Evolutionary conservation across 371 early-diverging fungal genomes (phyloP).

Genomic region (Mortierella sp.): DNA sequence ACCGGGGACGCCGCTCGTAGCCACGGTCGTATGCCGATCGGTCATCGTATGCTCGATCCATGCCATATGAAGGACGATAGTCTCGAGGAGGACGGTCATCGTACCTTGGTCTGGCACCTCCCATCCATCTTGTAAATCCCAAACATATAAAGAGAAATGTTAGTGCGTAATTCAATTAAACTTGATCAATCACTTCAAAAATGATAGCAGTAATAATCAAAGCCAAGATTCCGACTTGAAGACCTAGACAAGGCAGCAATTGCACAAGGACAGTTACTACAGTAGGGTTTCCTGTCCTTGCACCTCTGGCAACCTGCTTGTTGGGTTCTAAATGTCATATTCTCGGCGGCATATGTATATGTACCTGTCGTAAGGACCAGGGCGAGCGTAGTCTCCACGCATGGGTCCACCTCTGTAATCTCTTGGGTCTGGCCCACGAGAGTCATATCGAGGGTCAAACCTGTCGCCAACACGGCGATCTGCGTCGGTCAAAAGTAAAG

Average conservation of each 20-base stretch:
- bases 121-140: conserved; percentile 23
- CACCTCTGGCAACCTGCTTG: conserved; percentile 18
- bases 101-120: conserved; percentile 39
- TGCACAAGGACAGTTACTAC: conserved; percentile 6
- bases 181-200: background rate
- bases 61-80: conserved; percentile 37
- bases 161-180: background rate
- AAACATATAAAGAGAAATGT: background rate
- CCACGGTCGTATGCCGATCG: conserved; percentile 43
- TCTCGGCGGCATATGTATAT: conserved; percentile 43
- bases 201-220: too few relatives aligned
- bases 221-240: background rate
- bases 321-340: conserved; percentile 33
- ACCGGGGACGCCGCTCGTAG: conserved; percentile 41
- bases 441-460: conserved; percentile 67
- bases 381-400: conserved; percentile 37
- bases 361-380: conserved; percentile 60
- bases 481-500: background rate
- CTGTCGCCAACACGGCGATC: conserved; percentile 65
- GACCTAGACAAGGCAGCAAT: conserved; percentile 11
- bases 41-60: conserved; percentile 36
- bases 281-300: conserved; percentile 4
- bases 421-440: conserved; percentile 36
- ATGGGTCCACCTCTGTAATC: conserved; percentile 39
- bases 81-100: conserved; percentile 51